Conservation (phyloP, 352 stramenopile species). For the Globisporangium iwayamae region DNA sequence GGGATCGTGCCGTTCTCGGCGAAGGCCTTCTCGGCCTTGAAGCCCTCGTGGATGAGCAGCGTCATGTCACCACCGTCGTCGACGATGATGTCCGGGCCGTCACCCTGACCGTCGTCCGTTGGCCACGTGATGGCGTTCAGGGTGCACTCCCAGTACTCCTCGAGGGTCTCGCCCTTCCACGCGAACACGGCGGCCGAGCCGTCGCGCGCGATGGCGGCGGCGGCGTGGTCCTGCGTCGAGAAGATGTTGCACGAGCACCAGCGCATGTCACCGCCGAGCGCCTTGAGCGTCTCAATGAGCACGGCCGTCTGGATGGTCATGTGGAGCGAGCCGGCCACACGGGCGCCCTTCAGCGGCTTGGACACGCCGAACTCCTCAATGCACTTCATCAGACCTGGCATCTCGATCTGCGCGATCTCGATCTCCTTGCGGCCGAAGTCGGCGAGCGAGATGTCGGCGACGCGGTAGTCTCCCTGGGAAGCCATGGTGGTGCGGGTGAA, state of each 20-base stretch:
- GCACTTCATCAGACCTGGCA: slow-evolving; percentile 98
- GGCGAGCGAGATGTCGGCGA: slow-evolving; percentile 97
- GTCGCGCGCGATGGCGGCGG: slow-evolving; percentile 95
- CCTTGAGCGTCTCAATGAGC: slow-evolving; percentile 98
- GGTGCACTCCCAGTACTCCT: slow-evolving; percentile 99
- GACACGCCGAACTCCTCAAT: slow-evolving; percentile 87
- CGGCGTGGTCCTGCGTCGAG: slow-evolving; percentile 98
- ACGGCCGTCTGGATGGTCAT: slow-evolving; percentile 99
- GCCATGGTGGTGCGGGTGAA: slow-evolving; percentile 32
- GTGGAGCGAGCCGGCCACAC: slow-evolving; percentile 96
- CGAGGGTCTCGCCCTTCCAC: slow-evolving; percentile 98
- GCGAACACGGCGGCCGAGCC: slow-evolving; percentile 96
- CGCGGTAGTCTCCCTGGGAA: slow-evolving; percentile 70
- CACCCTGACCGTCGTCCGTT: slow-evolving; percentile 94
- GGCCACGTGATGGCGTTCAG: slow-evolving; percentile 96
- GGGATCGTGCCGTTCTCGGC: slow-evolving; percentile 92
- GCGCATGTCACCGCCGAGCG: slow-evolving; percentile 94
- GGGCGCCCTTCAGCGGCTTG: slow-evolving; percentile 88
- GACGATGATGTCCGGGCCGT: slow-evolving; percentile 97
- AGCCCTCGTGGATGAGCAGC: slow-evolving; percentile 98
- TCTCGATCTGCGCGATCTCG: slow-evolving; percentile 97
- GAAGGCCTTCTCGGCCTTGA: slow-evolving; percentile 96
- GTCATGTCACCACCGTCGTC: slow-evolving; percentile 99
- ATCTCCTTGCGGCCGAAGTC: slow-evolving; percentile 99
- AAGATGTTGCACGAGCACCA: slow-evolving; percentile 99